Evolutionary conservation across 2,329 filamentous ascomycete species (phyloP).

Genomic region (Penicillium aurantiogriseum): DNA sequence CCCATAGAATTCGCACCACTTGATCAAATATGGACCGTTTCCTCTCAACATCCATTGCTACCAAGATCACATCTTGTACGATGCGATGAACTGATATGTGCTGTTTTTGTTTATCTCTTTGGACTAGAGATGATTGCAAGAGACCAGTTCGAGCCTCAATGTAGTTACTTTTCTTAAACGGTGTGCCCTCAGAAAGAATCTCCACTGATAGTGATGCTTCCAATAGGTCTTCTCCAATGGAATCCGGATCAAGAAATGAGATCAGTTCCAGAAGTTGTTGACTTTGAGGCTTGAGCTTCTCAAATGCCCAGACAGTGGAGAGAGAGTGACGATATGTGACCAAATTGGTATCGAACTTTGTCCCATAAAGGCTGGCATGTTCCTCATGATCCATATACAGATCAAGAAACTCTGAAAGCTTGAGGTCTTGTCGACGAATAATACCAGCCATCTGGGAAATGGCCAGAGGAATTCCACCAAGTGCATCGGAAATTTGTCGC

Average conservation of each 20-base stretch:
- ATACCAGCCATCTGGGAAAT: background rate
- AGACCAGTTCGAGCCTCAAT: conserved; percentile 24
- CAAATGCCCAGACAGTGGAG: background rate
- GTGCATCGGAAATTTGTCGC: background rate
- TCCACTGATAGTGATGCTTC: background rate
- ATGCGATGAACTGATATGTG: conserved; percentile 27
- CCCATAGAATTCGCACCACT: conserved; percentile 17
- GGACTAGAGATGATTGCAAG: conserved; percentile 26
- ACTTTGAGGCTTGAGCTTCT: background rate
- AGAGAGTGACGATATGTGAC: background rate
- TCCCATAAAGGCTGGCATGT: background rate
- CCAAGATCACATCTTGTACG: conserved; percentile 28
- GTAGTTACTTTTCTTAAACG: conserved; percentile 14
- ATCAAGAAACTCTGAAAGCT: background rate
- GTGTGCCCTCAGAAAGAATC: background rate
- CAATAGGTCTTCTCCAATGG: conserved; percentile 1
- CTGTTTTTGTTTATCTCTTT: conserved; percentile 20
- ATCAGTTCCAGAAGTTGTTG: background rate
- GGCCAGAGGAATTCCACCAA: background rate
- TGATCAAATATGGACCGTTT: conserved; percentile 15
- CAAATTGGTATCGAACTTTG: background rate
- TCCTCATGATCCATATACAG: background rate
- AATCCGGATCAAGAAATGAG: background rate
- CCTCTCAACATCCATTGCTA: conserved; percentile 19
- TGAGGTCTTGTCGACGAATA: background rate